phyloP scores from a whole-genome alignment of 1,139 yeast species.

The Saccharomyces hybrid region DNA sequence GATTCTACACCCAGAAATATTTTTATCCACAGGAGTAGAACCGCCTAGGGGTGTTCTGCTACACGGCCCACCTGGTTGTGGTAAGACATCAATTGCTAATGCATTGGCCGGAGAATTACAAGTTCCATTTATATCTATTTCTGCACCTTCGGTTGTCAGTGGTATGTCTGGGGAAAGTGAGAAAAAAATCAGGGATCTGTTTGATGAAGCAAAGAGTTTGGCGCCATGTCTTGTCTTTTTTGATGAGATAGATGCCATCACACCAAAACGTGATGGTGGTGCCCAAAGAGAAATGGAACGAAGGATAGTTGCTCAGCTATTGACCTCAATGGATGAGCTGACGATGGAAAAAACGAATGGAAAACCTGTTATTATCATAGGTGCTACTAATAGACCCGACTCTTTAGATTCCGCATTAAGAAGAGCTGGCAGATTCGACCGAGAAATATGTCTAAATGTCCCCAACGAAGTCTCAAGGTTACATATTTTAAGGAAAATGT shows the following conservation, averaged over 20 bases:
- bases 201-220: conserved; percentile 81
- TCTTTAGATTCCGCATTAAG: conserved; percentile 92
- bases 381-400: conserved; percentile 97
- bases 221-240: conserved; percentile 92
- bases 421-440: conserved; percentile 93
- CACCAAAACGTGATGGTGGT: conserved; percentile 91
- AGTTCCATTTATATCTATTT: conserved; percentile 82
- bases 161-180: conserved; percentile 99
- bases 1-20: conserved; percentile 86
- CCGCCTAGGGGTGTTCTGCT: conserved; percentile 91
- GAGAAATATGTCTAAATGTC: conserved; percentile 87
- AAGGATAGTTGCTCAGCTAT: conserved; percentile 88
- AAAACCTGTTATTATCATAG: conserved; percentile 89
- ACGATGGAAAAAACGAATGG: conserved; percentile 83
- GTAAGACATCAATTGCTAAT: conserved; percentile 92
- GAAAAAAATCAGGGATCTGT: conserved; percentile 83
- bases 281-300: conserved; percentile 98
- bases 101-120: conserved; percentile 93
- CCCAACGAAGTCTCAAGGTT: conserved; percentile 83
- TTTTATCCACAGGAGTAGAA: conserved; percentile 79
- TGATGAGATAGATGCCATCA: conserved; percentile 96
- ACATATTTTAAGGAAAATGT: conserved; percentile 69
- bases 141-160: conserved; percentile 94
- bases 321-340: conserved; percentile 90
- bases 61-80: conserved; percentile 99